phyloP scores from a whole-genome alignment of 495 filamentous ascomycete genomes.

The Penicillium nucicola region DNA sequence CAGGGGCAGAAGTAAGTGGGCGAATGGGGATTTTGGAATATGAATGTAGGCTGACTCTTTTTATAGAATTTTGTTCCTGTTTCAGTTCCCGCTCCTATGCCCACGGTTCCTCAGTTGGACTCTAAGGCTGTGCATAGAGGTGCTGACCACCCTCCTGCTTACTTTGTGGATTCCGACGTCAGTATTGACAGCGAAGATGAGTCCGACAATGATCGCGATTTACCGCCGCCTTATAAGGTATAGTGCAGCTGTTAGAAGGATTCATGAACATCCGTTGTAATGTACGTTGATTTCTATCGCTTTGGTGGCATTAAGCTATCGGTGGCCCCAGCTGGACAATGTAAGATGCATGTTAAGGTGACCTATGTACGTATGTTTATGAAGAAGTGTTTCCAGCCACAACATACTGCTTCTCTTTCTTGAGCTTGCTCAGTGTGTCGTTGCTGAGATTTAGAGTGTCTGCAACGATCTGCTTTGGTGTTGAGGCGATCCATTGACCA shows the following conservation, averaged over 20 bases:
- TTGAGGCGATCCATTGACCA: constrained; percentile 63
- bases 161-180: constrained; percentile 1
- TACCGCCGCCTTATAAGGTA: constrained; percentile 22
- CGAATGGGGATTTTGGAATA: no score
- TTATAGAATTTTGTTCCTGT: not conserved
- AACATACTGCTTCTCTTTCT: constrained; percentile 61
- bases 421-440: constrained; percentile 49
- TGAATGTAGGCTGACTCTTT: not conserved
- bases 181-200: constrained; percentile 9
- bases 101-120: constrained; percentile 2
- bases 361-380: no score
- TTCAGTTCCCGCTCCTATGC: not conserved
- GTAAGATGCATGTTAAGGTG: no score
- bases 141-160: not conserved
- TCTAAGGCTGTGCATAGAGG: not conserved
- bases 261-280: no score
- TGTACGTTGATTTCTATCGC: no score
- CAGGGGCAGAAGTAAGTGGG: constrained; percentile 3
- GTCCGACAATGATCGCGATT: not conserved
- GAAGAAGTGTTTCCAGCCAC: constrained; percentile 35
- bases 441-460: constrained; percentile 60
- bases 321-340: no score
- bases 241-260: no score
- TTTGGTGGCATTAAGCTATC: no score
- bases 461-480: constrained; percentile 59